Evolutionary conservation across 208 protist species (phyloP), one percentile per base, ranked within the genome.

Genomic region (Wallacemonas sp.): DNA sequence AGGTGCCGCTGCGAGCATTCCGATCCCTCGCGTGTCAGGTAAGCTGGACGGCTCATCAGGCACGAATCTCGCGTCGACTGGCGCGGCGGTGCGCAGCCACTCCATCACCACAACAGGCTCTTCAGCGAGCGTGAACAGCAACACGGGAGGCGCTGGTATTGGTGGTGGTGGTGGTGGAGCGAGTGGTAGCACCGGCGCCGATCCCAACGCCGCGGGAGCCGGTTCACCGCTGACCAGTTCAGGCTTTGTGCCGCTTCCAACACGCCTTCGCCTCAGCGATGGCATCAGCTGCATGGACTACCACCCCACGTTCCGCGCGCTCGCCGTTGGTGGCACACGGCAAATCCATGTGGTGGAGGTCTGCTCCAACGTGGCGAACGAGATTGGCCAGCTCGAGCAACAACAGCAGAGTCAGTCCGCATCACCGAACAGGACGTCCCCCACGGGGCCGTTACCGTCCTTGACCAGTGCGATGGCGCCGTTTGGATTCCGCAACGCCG

Each of bases 321-420:
- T 95, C 19, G 79, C 84, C 3, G 81, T 95, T 33, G 85, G 86
- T 19, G 81, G 82, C 69, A 90, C 87, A 17, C 80, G 84, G 16
- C 80, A 84, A 55, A 65, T 95, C 19, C 76, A 88, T 27, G 65
- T 95, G 23, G 70, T 93, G 33, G 83, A 92, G 57, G 86, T 95
- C 26, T 70, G 83, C 9, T 61, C 72, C 17, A 68, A 74, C 38
- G 64, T 85, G 12, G 72, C 67, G 21, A 62, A 81, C 38, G 74
- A 68, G 0, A 16, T 74, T 46, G 49, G 57, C n/a, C 39, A 72
- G n/a, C 48, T 49, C 9, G 65, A 70, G 23, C 65, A 69, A 17
- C 72, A 68, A 19, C 34, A 67, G 27, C 26, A 19, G 32, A 24
- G 19, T 24, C 32, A 8, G 2, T 11, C 56, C 29, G 6, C 41